phyloP scores from a whole-genome alignment of 768 basidiomycete species.

The Naganishia vishniacii region DNA sequence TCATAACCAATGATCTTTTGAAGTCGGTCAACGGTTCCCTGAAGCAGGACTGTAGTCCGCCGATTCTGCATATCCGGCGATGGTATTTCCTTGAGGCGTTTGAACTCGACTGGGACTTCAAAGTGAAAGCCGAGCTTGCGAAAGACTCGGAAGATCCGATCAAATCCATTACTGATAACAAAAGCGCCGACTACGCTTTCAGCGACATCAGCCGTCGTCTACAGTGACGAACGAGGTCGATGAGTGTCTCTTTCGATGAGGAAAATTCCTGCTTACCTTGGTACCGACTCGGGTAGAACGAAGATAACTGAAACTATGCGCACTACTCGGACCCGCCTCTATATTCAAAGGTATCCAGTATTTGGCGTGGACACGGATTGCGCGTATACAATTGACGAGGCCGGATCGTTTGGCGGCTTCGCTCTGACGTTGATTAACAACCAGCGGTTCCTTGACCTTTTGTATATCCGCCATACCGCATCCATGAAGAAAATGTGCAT shows the following conservation, averaged over 20 bases:
- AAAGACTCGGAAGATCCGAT: background rate
- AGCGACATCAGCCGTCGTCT: background rate
- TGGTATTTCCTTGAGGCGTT: background rate
- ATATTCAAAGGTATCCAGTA: background rate
- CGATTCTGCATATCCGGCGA: background rate
- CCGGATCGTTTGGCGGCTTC: conserved; percentile 4
- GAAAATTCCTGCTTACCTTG: conserved; percentile 1
- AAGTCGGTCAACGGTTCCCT: background rate
- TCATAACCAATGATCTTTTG: background rate
- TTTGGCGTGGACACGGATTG: background rate
- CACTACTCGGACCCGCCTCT: background rate
- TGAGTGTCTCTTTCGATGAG: background rate
- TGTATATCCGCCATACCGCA: background rate
- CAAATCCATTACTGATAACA: background rate
- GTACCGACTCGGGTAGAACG: background rate
- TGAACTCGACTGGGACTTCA: background rate
- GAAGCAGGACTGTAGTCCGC: too few relatives aligned
- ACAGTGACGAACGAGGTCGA: background rate
- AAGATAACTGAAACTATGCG: background rate
- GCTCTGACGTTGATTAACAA: background rate
- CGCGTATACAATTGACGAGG: background rate
- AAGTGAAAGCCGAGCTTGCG: conserved; percentile 5
- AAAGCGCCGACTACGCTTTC: conserved; percentile 15
- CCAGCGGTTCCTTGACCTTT: background rate
- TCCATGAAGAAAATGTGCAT: background rate